phyloP scores from a whole-genome alignment of 202 grass and related monocot genomes.

The Digitaria exilis region DNA sequence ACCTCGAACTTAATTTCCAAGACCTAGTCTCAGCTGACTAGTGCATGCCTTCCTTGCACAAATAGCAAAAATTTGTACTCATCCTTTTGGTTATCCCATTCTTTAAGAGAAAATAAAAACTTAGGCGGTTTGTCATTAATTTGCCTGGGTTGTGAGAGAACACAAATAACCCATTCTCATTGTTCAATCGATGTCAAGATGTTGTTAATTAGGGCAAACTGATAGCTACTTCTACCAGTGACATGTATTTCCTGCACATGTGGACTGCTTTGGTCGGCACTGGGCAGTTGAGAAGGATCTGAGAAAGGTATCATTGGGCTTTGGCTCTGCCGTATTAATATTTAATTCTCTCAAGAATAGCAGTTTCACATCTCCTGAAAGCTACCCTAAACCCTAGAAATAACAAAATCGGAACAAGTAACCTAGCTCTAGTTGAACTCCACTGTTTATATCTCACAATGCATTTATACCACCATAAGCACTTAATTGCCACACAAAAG shows the following conservation, averaged over 20 bases:
- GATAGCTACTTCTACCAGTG: constrained; percentile 9
- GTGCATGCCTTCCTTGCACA: background rate
- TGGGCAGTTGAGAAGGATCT: background rate
- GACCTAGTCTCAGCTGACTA: background rate
- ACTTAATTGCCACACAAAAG: background rate
- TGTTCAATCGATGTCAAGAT: background rate
- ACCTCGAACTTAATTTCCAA: background rate
- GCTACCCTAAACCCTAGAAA: background rate
- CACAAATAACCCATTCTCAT: background rate
- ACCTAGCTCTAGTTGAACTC: background rate
- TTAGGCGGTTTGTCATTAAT: background rate
- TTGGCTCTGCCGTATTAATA: background rate
- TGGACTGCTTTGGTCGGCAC: background rate
- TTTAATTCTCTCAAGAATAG: background rate
- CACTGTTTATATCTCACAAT: background rate
- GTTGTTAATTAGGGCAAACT: background rate
- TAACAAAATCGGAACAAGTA: background rate
- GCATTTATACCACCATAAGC: background rate
- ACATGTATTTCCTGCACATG: background rate
- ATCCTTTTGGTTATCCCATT: background rate
- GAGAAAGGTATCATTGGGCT: background rate
- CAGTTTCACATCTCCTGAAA: constrained; percentile 6
- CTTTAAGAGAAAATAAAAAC: background rate
- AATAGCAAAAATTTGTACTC: background rate
- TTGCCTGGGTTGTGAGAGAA: background rate